Base-by-base conservation (phyloP, 345 rosid genomes). In the Hevea brasiliensis region DNA sequence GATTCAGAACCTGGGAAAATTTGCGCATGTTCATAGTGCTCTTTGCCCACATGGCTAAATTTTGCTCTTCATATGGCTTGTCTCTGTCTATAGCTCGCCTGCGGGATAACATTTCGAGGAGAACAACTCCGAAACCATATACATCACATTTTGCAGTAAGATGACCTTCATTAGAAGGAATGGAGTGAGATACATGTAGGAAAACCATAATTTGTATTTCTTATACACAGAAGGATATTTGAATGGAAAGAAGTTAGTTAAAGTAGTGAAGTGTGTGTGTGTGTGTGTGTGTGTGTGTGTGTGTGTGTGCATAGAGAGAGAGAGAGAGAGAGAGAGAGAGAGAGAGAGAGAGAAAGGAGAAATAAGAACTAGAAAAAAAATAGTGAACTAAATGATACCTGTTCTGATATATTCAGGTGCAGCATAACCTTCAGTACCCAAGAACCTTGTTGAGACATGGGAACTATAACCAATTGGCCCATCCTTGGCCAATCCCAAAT, bases 401-500 rank as follows among this genome's bases (percentile, higher is more conserved):
- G 82, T 79, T 4, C 75, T 71, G 71, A 74, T 59, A 24, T 79
- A 79, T 47, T 79, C 82, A 26, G 82, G 82, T 29, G 82, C 82
- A 41, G 75, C 75, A 54, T 79, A 79, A 21, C 77, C 81, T 29
- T 70, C 67, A 29, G 72, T 70, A 3, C 82, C 82, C 82, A 79
- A 70, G 75, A 66, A 58, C 62, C 82, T 79, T 45, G 82, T 79
- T 15, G 82, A 70, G 12, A 79, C 72, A 60, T 79, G 72, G 75
- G 75, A 74, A 44, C 57, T 59, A 65, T 72, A 70, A 23, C 71
- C 78, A 27, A 56, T 48, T 41, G 82, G 82, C n/a, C 78, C 82
- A 60, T 79, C 82, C 70, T 71, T 79, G 41, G 82, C 82, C 74
- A 79, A 65, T 45, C 82, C 82, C 17, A 79, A 79, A 70, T 74